These are phyloP conservation scores for Colletotrichum tofieldiae DNA, from an alignment of 2,329 filamentous ascomycete species.

Conservation along the genomic window DNA sequence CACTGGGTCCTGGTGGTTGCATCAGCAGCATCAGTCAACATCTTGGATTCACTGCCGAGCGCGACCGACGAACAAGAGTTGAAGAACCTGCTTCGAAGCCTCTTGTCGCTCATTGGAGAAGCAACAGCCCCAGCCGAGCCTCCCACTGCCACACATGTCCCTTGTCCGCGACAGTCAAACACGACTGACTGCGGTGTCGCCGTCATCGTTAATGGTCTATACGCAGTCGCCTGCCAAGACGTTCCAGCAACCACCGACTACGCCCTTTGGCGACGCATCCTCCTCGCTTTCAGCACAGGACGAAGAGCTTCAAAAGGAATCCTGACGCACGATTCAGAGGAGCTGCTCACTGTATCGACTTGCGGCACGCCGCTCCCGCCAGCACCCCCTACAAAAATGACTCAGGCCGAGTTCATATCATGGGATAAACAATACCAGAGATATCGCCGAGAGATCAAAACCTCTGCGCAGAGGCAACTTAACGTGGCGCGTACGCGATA, in stretches of 20 bases:
- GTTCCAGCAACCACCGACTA: background rate
- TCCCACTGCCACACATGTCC: background rate
- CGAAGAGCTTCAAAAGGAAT: background rate
- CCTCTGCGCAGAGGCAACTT: background rate
- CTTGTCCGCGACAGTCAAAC: background rate
- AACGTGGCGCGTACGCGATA: background rate
- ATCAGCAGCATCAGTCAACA: background rate
- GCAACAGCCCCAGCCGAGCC: background rate
- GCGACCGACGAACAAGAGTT: background rate
- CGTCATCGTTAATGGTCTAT: background rate
- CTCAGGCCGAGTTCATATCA: background rate
- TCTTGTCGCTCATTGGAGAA: background rate
- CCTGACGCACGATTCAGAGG: background rate
- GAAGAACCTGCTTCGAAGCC: background rate
- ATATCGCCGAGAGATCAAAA: background rate
- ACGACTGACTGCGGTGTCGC: background rate
- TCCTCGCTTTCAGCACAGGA: background rate
- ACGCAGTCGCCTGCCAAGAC: background rate
- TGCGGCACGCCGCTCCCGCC: background rate
- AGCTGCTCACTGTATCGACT: background rate
- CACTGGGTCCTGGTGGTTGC: background rate
- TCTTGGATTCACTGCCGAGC: background rate
- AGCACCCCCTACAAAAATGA: background rate
- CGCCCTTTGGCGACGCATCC: background rate
- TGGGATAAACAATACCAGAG: background rate